A percentile compares a stretch with the other conserved stretches of the same genome.
Conservation (phyloP, 768 basidiomycete species). For the Tricholoma saponaceum region DNA sequence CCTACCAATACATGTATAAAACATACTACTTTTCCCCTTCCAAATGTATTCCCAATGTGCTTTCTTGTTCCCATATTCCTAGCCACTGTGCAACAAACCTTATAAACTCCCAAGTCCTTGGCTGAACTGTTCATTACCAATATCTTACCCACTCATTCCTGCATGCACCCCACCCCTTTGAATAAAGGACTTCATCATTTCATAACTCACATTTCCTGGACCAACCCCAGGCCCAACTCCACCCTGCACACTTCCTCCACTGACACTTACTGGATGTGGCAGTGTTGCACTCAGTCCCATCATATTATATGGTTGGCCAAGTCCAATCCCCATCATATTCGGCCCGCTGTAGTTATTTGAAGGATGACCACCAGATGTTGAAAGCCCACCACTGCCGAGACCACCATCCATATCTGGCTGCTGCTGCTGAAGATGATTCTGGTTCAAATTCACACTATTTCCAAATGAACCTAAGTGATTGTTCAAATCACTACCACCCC, state of each 20-base stretch:
- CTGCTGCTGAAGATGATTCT: conserved; percentile 18
- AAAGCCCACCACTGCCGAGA: neutral
- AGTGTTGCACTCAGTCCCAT: conserved; percentile 15
- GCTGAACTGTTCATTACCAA: too few relatives aligned
- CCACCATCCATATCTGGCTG: conserved; percentile 8
- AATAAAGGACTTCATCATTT: conserved; percentile 42
- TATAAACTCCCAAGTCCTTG: too few relatives aligned
- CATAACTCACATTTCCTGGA: conserved; percentile 28
- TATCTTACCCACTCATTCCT: neutral
- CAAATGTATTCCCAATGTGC: too few relatives aligned
- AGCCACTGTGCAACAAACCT: too few relatives aligned
- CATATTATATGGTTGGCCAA: conserved; percentile 18
- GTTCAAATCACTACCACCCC: neutral
- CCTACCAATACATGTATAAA: too few relatives aligned
- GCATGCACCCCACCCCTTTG: conserved; percentile 24
- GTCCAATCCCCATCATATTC: conserved; percentile 19
- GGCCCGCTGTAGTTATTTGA: conserved; percentile 6
- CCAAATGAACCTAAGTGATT: neutral
- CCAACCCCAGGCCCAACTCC: neutral
- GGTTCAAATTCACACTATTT: conserved; percentile 2
- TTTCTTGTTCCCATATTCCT: too few relatives aligned
- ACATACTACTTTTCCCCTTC: too few relatives aligned
- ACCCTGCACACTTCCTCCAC: conserved; percentile 9
- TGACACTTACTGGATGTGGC: conserved; percentile 12
- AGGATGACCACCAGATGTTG: conserved; percentile 3